Base-by-base conservation (phyloP, 495 filamentous ascomycete genomes). In the Pyrenopolyporus hunteri region DNA sequence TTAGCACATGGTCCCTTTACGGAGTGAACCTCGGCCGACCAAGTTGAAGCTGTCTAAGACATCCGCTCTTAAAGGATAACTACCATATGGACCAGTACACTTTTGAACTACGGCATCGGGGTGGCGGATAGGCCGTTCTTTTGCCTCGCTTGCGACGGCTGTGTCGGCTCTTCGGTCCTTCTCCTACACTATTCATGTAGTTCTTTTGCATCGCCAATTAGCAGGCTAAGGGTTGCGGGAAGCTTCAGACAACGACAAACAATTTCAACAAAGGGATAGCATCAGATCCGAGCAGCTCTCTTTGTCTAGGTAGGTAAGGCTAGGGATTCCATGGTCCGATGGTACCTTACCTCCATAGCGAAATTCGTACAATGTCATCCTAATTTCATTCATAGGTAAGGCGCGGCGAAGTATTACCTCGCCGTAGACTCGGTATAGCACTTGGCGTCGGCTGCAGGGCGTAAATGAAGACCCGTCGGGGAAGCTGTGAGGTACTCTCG, bases 391-490 rank as follows among this genome's bases (percentile, higher is more conserved):
- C n/a, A 23, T 23, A 22, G n/a, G n/a, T n/a, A n/a, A n/a, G n/a
- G n/a, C n/a, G n/a, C n/a, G n/a, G n/a, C n/a, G n/a, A n/a, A n/a
- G n/a, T n/a, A n/a, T n/a, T n/a, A n/a, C n/a, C n/a, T n/a, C n/a
- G n/a, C n/a, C n/a, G n/a, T n/a, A n/a, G n/a, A n/a, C n/a, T n/a
- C n/a, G n/a, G n/a, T n/a, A n/a, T n/a, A n/a, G n/a, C n/a, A n/a
- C n/a, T n/a, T n/a, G n/a, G n/a, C n/a, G n/a, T n/a, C n/a, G n/a
- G n/a, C n/a, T 44, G 22, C 25, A 57, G 59, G 59, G 13, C n/a
- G 59, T 63, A 63, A 55, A 62, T 55, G 59, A 57, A 63, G 51
- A 56, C 22, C 59, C 59, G 59, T 52, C 36, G 23, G 45, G 46
- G 37, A 45, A 22, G 17, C 9, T 19, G 17, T 10, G 16, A 40